A percentile compares a stretch with the other conserved stretches of the same genome.
Evolutionary conservation across 2,329 filamentous ascomycete genomes (phyloP).

Genomic region (Colletotrichum musicola): DNA sequence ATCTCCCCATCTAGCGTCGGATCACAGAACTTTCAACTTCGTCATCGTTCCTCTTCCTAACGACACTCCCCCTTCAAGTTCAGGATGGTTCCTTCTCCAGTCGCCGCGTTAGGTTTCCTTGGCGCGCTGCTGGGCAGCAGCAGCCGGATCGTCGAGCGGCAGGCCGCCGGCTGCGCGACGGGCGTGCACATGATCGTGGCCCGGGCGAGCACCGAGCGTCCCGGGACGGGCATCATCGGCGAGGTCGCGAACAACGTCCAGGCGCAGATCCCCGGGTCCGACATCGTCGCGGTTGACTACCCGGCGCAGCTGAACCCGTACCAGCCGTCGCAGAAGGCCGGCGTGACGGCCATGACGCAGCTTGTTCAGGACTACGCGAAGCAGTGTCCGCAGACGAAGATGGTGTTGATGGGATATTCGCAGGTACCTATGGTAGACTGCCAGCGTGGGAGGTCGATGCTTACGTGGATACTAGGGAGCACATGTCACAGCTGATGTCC

Average conservation of each 20-base stretch:
- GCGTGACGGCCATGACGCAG: slow-evolving; percentile 46
- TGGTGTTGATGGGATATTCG: slow-evolving; percentile 57
- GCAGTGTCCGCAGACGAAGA: slow-evolving; percentile 52
- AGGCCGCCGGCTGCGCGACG: slow-evolving; percentile 45
- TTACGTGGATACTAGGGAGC: slow-evolving; percentile 50
- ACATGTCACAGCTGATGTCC: slow-evolving; percentile 51
- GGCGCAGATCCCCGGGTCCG: slow-evolving; percentile 48
- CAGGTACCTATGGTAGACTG: too few relatives aligned
- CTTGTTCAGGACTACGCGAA: slow-evolving; percentile 50
- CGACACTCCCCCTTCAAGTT: neutral
- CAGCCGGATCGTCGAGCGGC: slow-evolving; percentile 7
- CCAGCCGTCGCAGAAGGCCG: slow-evolving; percentile 51
- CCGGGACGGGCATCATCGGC: slow-evolving; percentile 51
- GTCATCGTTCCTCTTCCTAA: neutral
- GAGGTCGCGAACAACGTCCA: slow-evolving; percentile 49
- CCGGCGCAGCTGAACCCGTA: slow-evolving; percentile 50
- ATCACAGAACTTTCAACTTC: slow-evolving; percentile 1
- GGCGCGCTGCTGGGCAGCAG: slow-evolving; percentile 18
- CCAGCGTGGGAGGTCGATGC: too few relatives aligned
- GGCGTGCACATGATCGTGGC: slow-evolving; percentile 56
- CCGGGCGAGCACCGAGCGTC: slow-evolving; percentile 52
- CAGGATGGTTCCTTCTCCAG: slow-evolving; percentile 31
- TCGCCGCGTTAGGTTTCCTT: slow-evolving; percentile 27
- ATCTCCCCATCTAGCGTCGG: neutral
- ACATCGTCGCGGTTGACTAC: slow-evolving; percentile 52